Evolutionary conservation across 495 filamentous ascomycete species (phyloP), one percentile per base, ranked within the genome.

Genomic region (Lophiotrema nucula): DNA sequence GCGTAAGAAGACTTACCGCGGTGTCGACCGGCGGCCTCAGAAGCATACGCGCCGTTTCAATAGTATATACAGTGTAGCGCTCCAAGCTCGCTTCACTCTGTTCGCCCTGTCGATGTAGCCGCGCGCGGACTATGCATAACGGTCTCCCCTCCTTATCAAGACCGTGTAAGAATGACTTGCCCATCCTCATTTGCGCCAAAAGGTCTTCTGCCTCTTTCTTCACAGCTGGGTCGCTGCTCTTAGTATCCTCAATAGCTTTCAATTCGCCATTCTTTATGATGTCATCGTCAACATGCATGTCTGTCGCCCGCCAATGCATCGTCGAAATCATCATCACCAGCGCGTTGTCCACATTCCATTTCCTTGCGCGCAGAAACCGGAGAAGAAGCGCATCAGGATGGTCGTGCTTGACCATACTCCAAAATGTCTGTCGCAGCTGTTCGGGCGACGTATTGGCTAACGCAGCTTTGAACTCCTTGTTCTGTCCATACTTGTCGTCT

Each of bases 321-420:
- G 93, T 96, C 4, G 89, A 88, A 31, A 98, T 81, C 70, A 96
- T 69, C 93, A 98, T 98, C 56, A 97, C 81, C 13, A 98, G 77
- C 16, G 93, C 92, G 64, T 88, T 90, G 43, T 96, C 87, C 25
- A 95, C 83, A 68, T 98, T 88, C 93, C 93, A 98, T 73, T 97
- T 98, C 31, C 93, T 81, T 8, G 93, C 93, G 37, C 93, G 81
- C 53, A 98, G 76, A 73, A 97, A 98, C 24, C 93, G 84, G 49
- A 98, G 76, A 12, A 96, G 77, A 23, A 98, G 77, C 6, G 81
- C 85, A 70, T 98, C 93, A 1, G 93, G 93, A 70, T 97, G 81
- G 69, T 98, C 95, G 62, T 90, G 87, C 76, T 97, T 97, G 28
- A 92, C 83, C 93, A 98, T 96, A 55, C 77, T 81, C 93, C 93